Conservation (phyloP, 441 rosid genomes). For the Populus hybrid region DNA sequence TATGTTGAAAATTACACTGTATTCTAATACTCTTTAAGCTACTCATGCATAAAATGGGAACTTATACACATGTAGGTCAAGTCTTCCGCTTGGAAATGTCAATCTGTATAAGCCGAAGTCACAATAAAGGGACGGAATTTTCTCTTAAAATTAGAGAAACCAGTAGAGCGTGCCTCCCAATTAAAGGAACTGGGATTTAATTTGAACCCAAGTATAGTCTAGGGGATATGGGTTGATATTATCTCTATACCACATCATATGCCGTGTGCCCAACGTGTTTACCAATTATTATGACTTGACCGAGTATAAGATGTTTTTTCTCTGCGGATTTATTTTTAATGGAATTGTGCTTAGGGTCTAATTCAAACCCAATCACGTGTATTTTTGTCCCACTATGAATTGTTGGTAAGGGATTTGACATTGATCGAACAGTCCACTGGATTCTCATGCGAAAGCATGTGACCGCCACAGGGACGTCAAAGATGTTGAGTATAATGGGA, state of each 20-base stretch:
- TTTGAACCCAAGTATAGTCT: background rate
- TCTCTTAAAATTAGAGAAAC: background rate
- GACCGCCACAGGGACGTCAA: background rate
- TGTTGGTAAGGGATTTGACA: background rate
- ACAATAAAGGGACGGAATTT: background rate
- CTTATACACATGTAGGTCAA: background rate
- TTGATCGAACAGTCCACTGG: background rate
- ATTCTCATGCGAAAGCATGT: background rate
- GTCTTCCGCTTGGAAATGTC: background rate
- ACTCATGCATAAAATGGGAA: constrained; percentile 11
- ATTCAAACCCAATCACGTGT: background rate
- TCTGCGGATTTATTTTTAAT: background rate
- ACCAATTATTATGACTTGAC: background rate
- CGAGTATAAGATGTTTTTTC: background rate
- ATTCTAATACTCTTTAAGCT: too few species aligned
- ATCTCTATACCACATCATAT: background rate
- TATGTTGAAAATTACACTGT: too few species aligned
- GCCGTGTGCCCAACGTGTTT: background rate
- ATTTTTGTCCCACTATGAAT: background rate
- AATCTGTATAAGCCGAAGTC: background rate
- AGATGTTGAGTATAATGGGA: too few species aligned
- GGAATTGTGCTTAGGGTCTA: background rate
- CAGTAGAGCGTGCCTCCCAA: background rate
- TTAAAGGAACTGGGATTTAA: background rate
- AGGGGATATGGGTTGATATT: background rate